Evolutionary conservation across 495 filamentous ascomycete genomes (phyloP).

Genomic region (Lasiosphaeria hispida): DNA sequence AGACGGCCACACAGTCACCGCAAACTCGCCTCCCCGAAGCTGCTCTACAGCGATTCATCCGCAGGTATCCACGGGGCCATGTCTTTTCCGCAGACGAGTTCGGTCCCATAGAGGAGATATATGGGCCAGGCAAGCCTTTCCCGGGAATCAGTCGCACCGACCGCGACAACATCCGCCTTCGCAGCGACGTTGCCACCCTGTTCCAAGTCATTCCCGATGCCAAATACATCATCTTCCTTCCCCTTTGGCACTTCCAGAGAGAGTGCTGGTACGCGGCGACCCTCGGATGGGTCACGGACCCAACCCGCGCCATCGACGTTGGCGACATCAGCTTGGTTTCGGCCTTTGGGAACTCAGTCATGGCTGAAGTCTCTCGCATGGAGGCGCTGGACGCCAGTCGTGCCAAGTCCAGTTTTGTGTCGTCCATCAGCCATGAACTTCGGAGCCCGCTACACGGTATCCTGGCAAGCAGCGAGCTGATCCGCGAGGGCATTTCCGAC

Average conservation of each 20-base stretch:
- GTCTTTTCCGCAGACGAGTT: slow-evolving; percentile 43
- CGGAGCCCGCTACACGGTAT: slow-evolving; percentile 77
- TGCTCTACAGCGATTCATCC: slow-evolving; percentile 36
- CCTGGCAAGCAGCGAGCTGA: slow-evolving; percentile 67
- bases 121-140: slow-evolving; percentile 16
- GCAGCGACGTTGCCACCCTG: slow-evolving; percentile 19
- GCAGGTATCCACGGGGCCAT: slow-evolving; percentile 38
- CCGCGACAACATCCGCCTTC: slow-evolving; percentile 1
- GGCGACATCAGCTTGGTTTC: slow-evolving; percentile 45
- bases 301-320: slow-evolving; percentile 43
- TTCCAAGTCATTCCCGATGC: slow-evolving; percentile 38
- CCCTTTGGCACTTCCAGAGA: slow-evolving; percentile 67
- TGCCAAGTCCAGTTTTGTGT: slow-evolving; percentile 68
- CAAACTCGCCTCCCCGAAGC: slow-evolving; percentile 32
- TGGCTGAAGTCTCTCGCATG: slow-evolving; percentile 58
- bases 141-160: slow-evolving; percentile 1
- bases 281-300: slow-evolving; percentile 58
- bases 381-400: slow-evolving; percentile 41
- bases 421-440: slow-evolving; percentile 74
- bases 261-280: slow-evolving; percentile 69
- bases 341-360: slow-evolving; percentile 59
- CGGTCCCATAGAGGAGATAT: slow-evolving; percentile 34
- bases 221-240: slow-evolving; percentile 57
- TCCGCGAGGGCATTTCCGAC: slow-evolving; percentile 54
- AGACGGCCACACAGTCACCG: slow-evolving; percentile 10